Conservation (phyloP, 1,139 yeast species). For the Geotrichum histeridarum region DNA sequence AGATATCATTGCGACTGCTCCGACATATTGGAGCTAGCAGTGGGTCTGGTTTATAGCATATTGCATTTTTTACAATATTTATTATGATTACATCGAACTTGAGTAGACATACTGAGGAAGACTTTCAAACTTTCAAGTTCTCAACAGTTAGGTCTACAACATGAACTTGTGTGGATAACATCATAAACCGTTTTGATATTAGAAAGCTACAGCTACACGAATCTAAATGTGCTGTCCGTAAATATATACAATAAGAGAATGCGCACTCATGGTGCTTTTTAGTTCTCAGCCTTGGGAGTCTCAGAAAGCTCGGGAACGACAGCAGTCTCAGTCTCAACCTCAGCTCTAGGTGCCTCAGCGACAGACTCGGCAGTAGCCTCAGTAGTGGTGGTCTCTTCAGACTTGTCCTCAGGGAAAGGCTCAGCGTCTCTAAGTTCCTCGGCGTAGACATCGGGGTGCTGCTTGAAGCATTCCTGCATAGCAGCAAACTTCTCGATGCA, state of each 20-base stretch:
- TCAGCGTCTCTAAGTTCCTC: conserved; percentile 60
- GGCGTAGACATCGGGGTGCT: conserved; percentile 88
- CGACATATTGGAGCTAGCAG: neutral
- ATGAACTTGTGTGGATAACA: too few relatives aligned
- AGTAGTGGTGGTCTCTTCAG: neutral
- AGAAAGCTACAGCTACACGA: too few relatives aligned
- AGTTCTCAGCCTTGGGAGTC: neutral
- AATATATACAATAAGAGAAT: too few relatives aligned
- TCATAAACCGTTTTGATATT: too few relatives aligned
- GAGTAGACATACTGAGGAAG: too few relatives aligned
- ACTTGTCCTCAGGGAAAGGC: conserved; percentile 20
- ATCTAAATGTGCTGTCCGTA: too few relatives aligned
- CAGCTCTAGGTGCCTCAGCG: neutral
- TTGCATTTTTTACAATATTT: too few relatives aligned
- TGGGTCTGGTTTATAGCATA: too few relatives aligned
- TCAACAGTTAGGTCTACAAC: too few relatives aligned
- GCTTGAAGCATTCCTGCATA: conserved; percentile 94
- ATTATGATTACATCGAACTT: too few relatives aligned
- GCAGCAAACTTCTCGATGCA: conserved; percentile 86
- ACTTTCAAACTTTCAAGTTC: too few relatives aligned
- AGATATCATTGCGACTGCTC: conserved; percentile 6
- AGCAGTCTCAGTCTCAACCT: neutral
- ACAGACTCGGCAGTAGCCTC: neutral
- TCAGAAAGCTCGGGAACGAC: neutral
- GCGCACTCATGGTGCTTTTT: neutral